These are phyloP conservation scores for Dimargaris verticillata DNA, from an alignment of 192 early-diverging fungal species.

Conservation along the genomic window DNA sequence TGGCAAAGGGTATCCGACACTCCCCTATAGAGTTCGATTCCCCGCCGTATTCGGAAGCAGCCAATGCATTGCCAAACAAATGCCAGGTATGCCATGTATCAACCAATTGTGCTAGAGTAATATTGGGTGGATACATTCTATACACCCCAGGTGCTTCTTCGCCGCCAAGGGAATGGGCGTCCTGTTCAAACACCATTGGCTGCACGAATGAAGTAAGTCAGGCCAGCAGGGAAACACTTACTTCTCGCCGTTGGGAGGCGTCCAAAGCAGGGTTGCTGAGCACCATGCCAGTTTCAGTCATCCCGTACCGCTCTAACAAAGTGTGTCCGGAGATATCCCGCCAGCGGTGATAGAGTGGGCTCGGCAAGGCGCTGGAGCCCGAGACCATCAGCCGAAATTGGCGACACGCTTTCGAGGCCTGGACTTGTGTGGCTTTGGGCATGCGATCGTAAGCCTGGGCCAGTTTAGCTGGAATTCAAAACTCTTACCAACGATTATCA, in stretches of 20 bases:
- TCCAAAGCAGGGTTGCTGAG: conserved; percentile 35
- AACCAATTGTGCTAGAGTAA: too few relatives aligned
- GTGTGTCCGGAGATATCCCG: conserved; percentile 48
- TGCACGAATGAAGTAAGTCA: too few relatives aligned
- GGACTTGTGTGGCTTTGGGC: conserved; percentile 17
- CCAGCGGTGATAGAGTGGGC: conserved; percentile 50
- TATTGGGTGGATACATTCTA: too few relatives aligned
- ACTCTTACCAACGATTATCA: too few relatives aligned
- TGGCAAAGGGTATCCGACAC: conserved; percentile 62
- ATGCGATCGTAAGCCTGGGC: conserved; percentile 35
- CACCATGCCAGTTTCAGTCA: conserved; percentile 88
- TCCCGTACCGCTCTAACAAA: conserved; percentile 74
- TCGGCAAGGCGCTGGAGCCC: conserved; percentile 61
- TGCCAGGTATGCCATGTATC: too few relatives aligned
- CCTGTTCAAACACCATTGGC: too few relatives aligned
- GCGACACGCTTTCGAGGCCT: conserved; percentile 30
- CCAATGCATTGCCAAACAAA: too few relatives aligned
- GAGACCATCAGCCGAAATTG: conserved; percentile 63
- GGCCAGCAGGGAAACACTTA: neutral
- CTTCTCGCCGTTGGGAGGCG: conserved; percentile 21
- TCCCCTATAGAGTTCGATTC: conserved; percentile 21
- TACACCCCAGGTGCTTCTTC: too few relatives aligned
- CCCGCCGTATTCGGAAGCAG: too few relatives aligned
- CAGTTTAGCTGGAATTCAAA: conserved; percentile 34
- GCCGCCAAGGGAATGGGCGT: too few relatives aligned